Evolutionary conservation across 306 rosid species (phyloP).

Genomic region (Myrica gale): DNA sequence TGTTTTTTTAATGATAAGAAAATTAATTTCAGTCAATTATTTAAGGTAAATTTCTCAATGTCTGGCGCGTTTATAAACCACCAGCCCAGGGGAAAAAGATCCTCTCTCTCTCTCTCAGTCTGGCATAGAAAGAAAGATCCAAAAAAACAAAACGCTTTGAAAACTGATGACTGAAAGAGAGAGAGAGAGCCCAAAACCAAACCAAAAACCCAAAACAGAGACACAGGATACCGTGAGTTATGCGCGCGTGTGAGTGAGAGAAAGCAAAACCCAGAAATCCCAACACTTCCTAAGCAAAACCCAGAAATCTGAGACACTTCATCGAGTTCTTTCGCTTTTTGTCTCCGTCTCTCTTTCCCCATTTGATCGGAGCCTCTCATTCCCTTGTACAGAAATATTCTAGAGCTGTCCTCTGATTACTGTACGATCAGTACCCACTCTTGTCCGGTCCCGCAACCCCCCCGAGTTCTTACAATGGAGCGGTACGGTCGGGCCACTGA

Average conservation of each 20-base stretch:
- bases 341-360: slow-evolving; percentile 34
- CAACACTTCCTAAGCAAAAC: slow-evolving; percentile 32
- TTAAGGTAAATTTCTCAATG: slow-evolving; percentile 16
- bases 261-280: slow-evolving; percentile 42
- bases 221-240: slow-evolving; percentile 13
- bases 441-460: slow-evolving; percentile 1
- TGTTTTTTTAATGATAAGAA: neutral
- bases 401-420: slow-evolving; percentile 10
- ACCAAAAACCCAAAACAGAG: slow-evolving; percentile 26
- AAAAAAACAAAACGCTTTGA: slow-evolving; percentile 40
- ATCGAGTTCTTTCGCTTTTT: neutral
- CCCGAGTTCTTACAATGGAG: slow-evolving; percentile 77
- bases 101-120: neutral
- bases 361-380: slow-evolving; percentile 65
- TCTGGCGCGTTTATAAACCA: slow-evolving; percentile 57
- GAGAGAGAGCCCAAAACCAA: slow-evolving; percentile 22
- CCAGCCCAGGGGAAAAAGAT: slow-evolving; percentile 29
- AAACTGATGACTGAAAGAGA: slow-evolving; percentile 35
- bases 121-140: slow-evolving; percentile 27
- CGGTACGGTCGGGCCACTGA: slow-evolving; percentile 70
- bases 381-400: slow-evolving; percentile 21
- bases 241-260: slow-evolving; percentile 7
- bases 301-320: slow-evolving; percentile 42
- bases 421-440: slow-evolving; percentile 30
- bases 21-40: neutral